Percentiles rank a stretch among this genome's conserved stretches.
These are phyloP conservation scores for Pseudogymnoascus sp. DNA, from an alignment of 2,329 filamentous ascomycete genomes.

Conservation along the genomic window DNA sequence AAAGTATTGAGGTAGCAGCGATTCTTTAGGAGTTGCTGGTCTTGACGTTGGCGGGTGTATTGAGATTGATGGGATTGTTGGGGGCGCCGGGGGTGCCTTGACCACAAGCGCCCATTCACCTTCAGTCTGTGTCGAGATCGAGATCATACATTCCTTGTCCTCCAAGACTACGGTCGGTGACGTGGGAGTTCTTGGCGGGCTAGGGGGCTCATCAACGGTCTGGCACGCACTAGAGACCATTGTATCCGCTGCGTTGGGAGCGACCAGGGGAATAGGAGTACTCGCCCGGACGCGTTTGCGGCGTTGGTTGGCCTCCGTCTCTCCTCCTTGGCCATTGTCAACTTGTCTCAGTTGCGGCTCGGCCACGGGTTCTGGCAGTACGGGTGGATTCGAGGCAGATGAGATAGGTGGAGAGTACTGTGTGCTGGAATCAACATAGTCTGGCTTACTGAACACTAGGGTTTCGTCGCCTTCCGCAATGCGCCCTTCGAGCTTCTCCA, in stretches of 20 bases:
- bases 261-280: constrained; percentile 40
- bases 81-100: constrained; percentile 30
- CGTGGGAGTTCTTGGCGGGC: constrained; percentile 57
- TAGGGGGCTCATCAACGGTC: constrained; percentile 53
- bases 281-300: constrained; percentile 56
- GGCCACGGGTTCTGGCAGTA: constrained; percentile 6
- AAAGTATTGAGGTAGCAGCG: constrained; percentile 67
- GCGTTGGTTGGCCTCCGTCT: constrained; percentile 59
- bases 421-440: constrained; percentile 67
- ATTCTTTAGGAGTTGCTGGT: constrained; percentile 68
- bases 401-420: constrained; percentile 81
- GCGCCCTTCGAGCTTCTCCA: constrained; percentile 47
- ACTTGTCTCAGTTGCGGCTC: constrained; percentile 10
- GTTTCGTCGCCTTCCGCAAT: constrained; percentile 43
- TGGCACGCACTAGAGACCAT: constrained; percentile 62
- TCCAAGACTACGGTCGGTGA: constrained; percentile 36
- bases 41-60: constrained; percentile 82
- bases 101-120: constrained; percentile 17
- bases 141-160: constrained; percentile 35
- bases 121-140: constrained; percentile 56
- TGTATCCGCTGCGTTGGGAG: constrained; percentile 31
- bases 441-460: constrained; percentile 30
- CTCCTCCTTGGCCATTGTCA: constrained; percentile 14
- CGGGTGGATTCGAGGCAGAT: constrained; percentile 40
- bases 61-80: constrained; percentile 73